These are phyloP conservation scores for Penicillium longicatenatum DNA, from an alignment of 495 filamentous ascomycete genomes.

Conservation along the genomic window DNA sequence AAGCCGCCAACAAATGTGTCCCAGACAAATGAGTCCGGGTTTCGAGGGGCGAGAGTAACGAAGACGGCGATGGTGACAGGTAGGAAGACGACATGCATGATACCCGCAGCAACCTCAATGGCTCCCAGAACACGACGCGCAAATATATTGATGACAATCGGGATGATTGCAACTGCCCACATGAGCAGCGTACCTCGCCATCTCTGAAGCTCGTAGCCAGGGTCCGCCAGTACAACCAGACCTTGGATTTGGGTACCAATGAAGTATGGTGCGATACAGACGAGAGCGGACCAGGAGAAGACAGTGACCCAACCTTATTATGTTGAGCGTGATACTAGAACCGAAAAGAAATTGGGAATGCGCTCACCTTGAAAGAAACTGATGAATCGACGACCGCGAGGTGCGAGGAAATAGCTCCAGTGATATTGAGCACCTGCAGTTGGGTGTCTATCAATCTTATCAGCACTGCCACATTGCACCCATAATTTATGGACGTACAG, in stretches of 20 bases:
- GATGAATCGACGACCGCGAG: constrained; percentile 35
- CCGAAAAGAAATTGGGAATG: too few species aligned
- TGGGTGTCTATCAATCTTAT: constrained; percentile 12
- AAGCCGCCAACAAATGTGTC: constrained; percentile 43
- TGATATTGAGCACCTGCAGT: constrained; percentile 47
- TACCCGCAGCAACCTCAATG: constrained; percentile 49
- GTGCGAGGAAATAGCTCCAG: constrained; percentile 47
- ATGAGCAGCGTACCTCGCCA: constrained; percentile 48
- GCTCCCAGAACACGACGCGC: constrained; percentile 43
- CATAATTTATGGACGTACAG: constrained; percentile 23
- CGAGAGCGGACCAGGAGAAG: constrained; percentile 36
- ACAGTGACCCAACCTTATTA: constrained; percentile 35
- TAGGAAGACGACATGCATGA: constrained; percentile 52
- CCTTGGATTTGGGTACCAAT: constrained; percentile 41
- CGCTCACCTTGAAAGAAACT: constrained; percentile 43
- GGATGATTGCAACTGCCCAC: constrained; percentile 15
- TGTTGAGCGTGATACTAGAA: not conserved
- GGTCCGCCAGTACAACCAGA: constrained; percentile 25
- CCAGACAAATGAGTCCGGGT: constrained; percentile 48
- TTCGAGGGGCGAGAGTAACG: constrained; percentile 45
- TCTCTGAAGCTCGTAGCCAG: constrained; percentile 26
- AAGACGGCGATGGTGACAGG: constrained; percentile 47
- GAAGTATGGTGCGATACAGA: constrained; percentile 30
- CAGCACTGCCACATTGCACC: not conserved
- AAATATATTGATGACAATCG: constrained; percentile 41